Percentiles rank a stretch among this genome's conserved stretches.
Evolutionary conservation across 2,329 filamentous ascomycete species (phyloP).

Genomic region (Myotisia sp.): DNA sequence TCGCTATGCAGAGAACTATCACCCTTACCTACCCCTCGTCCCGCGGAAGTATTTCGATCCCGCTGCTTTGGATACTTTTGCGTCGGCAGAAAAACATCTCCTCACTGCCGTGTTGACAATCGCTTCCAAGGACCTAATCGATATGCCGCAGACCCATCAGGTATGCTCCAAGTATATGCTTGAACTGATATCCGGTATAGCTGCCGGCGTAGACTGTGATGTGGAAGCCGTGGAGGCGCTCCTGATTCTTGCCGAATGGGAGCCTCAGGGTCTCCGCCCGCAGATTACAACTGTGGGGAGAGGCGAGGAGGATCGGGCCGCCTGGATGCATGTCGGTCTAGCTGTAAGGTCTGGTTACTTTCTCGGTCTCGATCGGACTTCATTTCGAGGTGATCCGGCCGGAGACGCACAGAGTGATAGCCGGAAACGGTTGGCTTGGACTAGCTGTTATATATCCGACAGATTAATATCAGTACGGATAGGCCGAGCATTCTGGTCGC

Average conservation of each 20-base stretch:
- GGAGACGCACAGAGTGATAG: constrained; percentile 46
- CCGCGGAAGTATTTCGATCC: constrained; percentile 46
- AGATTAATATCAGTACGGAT: constrained; percentile 56
- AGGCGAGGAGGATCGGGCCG: constrained; percentile 59
- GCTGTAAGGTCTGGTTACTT: constrained; percentile 57
- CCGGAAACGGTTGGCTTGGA: constrained; percentile 54
- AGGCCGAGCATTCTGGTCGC: constrained; percentile 59
- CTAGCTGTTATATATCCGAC: constrained; percentile 53
- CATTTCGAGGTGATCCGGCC: constrained; percentile 47
- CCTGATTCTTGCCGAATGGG: constrained; percentile 58
- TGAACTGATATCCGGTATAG: constrained; percentile 49
- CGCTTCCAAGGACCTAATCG: constrained; percentile 54
- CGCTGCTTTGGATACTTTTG: constrained; percentile 40
- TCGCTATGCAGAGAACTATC: constrained; percentile 51
- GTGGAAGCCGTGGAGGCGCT: constrained; percentile 59
- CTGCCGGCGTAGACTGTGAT: constrained; percentile 51
- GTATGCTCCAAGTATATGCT: constrained; percentile 58
- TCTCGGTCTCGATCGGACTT: constrained; percentile 53
- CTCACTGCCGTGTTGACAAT: constrained; percentile 58
- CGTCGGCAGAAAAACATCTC: constrained; percentile 49
- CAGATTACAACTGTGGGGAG: constrained; percentile 50
- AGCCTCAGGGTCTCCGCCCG: constrained; percentile 48
- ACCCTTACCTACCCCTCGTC: constrained; percentile 56
- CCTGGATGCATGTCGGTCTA: constrained; percentile 63
- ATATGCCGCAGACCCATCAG: constrained; percentile 49